These are phyloP conservation scores for Penicillium cinerascens DNA, from an alignment of 495 filamentous ascomycete genomes.

Conservation along the genomic window DNA sequence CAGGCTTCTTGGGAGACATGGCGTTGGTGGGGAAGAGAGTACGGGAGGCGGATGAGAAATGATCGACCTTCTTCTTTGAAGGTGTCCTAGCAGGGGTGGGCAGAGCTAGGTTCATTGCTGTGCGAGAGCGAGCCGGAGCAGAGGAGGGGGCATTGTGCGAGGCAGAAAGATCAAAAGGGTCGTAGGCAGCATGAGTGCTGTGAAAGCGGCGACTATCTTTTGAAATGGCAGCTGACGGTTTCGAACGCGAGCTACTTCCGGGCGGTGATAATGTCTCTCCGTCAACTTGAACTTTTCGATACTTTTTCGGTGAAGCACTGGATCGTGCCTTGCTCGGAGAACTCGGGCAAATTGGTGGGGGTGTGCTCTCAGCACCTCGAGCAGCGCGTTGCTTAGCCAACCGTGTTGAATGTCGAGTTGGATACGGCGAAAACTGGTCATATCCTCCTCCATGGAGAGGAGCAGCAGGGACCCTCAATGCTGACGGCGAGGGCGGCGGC, in stretches of 20 bases:
- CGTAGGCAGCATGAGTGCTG: background rate
- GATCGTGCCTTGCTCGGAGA: slow-evolving; percentile 14
- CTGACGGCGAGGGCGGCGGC: slow-evolving; percentile 50
- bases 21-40: slow-evolving; percentile 65
- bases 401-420: slow-evolving; percentile 47
- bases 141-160: slow-evolving; percentile 4
- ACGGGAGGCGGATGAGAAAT: slow-evolving; percentile 64
- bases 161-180: slow-evolving; percentile 2
- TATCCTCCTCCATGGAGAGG: slow-evolving; percentile 66
- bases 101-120: slow-evolving; percentile 50
- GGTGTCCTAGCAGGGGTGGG: slow-evolving; percentile 90
- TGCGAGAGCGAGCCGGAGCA: slow-evolving; percentile 16
- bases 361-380: slow-evolving; percentile 33
- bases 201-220: background rate
- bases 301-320: slow-evolving; percentile 19
- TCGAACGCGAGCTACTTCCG: background rate
- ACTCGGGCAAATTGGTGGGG: slow-evolving; percentile 32
- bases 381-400: slow-evolving; percentile 40
- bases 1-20: slow-evolving; percentile 45
- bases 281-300: slow-evolving; percentile 1
- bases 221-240: background rate
- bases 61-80: slow-evolving; percentile 57
- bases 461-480: slow-evolving; percentile 63
- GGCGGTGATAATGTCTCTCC: slow-evolving; percentile 1
- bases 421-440: slow-evolving; percentile 69